Evolutionary conservation across 352 stramenopile species (phyloP).

Genomic region (Phytopythium ostracodes): DNA sequence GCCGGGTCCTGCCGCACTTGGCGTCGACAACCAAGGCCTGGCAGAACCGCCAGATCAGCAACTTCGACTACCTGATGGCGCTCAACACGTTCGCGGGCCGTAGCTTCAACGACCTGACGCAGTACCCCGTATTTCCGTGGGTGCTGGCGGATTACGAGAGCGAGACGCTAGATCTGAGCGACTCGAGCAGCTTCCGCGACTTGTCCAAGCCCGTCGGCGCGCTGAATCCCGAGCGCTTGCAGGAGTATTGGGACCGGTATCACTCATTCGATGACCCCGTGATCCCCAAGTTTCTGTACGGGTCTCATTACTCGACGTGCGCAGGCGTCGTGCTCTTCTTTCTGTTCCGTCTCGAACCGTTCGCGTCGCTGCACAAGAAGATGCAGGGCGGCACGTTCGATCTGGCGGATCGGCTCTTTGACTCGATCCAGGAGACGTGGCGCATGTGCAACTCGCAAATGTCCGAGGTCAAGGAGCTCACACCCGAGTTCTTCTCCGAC

Average conservation of each 20-base stretch:
- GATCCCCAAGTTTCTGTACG: constrained; percentile 88
- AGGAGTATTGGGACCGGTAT: constrained; percentile 95
- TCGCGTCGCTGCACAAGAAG: constrained; percentile 94
- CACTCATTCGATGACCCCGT: constrained; percentile 89
- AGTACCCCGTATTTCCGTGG: constrained; percentile 97
- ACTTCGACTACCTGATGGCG: constrained; percentile 97
- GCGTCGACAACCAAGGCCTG: constrained; percentile 65
- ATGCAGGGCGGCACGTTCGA: constrained; percentile 98
- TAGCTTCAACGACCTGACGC: constrained; percentile 91
- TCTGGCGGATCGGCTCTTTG: constrained; percentile 97
- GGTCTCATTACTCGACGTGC: constrained; percentile 96
- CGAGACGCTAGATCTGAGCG: constrained; percentile 66
- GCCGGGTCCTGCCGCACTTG: constrained; percentile 42
- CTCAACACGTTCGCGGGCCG: constrained; percentile 89
- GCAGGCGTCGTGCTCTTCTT: constrained; percentile 98
- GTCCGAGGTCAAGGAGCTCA: constrained; percentile 99
- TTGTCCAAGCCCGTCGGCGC: constrained; percentile 98
- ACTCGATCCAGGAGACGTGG: constrained; percentile 95
- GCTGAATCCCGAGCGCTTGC: constrained; percentile 90
- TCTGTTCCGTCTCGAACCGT: constrained; percentile 97
- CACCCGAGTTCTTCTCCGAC: constrained; percentile 96
- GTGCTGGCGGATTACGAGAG: constrained; percentile 79
- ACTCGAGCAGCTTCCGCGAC: constrained; percentile 94
- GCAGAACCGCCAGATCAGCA: constrained; percentile 76
- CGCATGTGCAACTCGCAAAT: constrained; percentile 96